Base-by-base conservation (phyloP, 2,329 filamentous ascomycete genomes). In the Tolypocladium ophioglossoides region DNA sequence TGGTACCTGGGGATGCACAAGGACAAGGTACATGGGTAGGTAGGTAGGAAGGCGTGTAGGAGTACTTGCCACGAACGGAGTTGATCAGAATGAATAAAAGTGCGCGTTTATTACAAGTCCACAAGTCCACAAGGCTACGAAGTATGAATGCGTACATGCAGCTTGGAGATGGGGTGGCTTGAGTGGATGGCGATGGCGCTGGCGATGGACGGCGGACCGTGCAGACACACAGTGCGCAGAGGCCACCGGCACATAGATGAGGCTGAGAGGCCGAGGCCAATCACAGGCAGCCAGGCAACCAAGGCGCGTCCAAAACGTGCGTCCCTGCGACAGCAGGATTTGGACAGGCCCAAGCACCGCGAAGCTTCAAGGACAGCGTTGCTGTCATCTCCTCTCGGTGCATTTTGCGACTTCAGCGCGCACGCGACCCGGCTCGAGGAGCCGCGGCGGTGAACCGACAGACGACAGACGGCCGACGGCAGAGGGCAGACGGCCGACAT, bases 401-500 rank as follows among this genome's bases (percentile, higher is more conserved):
- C 44, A 47, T 32, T 10, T 10, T n/a, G 44, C 44, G 27, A 27
- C 27, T 20, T 34, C 44, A 48, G 44, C 44, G 44, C 44, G 44
- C 44, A 14, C 44, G 44, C 44, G 18, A 48, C 32, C 18, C 44
- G 44, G 30, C 18, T 18, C 44, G 16, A 18, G 44, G 44, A 30
- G 44, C 44, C 18, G 44, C 18, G 27, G 44, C 44, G 35, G 22
- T 1, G n/a, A 37, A 10, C 3, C n/a, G 16, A 30, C 37, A 27
- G 27, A 51, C 32, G n/a, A 41, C 44, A 22, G 10, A 50, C 55
- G 16, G 44, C 44, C 16, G 9, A 50, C 55, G 68, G 30, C 30
- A 8, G 30, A 30, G 9, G 30, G 38, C 37, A 27, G 27, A 51
- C 32, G n/a, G 47, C 44, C 20, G 10, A 50, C 56, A 69, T 69